Conservation (phyloP, 129 eudicot genomes). For the Saposhnikovia divaricata region DNA sequence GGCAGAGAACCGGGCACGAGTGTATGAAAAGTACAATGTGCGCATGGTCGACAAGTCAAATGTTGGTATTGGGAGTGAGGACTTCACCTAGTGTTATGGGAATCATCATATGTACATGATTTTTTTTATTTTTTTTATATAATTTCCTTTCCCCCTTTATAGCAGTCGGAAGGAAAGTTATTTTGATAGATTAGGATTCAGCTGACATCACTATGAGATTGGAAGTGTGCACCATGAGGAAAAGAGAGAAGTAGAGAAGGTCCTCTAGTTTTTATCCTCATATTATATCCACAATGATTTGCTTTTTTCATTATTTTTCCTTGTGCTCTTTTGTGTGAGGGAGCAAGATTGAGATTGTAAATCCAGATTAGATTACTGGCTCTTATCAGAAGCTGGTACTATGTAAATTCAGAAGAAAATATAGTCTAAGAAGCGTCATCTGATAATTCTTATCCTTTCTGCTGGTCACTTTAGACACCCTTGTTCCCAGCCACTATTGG, state of each 20-base stretch:
- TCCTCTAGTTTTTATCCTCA: constrained; percentile 16
- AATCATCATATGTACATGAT: constrained; percentile 35
- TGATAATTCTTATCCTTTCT: not conserved
- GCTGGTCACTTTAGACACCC: not conserved
- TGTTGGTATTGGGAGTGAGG: constrained; percentile 64
- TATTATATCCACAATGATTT: constrained; percentile 11
- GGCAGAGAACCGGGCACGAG: constrained; percentile 90
- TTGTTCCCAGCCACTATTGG: not conserved
- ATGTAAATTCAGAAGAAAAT: constrained; percentile 32
- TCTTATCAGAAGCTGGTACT: constrained; percentile 30
- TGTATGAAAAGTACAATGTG: constrained; percentile 72
- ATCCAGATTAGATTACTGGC: constrained; percentile 42
- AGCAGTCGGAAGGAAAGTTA: constrained; percentile 30
- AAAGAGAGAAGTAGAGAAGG: constrained; percentile 28
- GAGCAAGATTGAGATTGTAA: constrained; percentile 45
- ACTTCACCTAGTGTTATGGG: constrained; percentile 31
- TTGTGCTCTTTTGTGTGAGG: constrained; percentile 18
- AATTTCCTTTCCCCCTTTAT: not conserved
- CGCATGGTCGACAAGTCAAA: constrained; percentile 80
- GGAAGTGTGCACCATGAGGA: constrained; percentile 20
- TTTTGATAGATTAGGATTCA: constrained; percentile 29
- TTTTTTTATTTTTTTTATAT: not conserved
- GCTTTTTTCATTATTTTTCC: not conserved
- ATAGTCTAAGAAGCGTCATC: not conserved
- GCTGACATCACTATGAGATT: constrained; percentile 28